Conservation (phyloP, 345 rosid genomes). For the Combretum micranthum region DNA sequence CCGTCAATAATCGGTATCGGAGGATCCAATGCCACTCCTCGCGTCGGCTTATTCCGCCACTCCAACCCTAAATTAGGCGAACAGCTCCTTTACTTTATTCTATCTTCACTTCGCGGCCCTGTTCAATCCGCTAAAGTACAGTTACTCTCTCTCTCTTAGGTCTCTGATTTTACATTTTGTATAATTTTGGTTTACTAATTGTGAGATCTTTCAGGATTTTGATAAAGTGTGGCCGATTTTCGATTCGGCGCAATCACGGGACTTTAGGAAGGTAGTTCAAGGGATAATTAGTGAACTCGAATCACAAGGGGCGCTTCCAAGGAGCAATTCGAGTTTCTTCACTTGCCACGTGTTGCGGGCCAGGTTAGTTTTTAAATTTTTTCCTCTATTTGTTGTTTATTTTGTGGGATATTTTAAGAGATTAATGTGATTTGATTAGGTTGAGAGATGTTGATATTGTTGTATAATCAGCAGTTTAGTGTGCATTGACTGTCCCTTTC, state of each 20-base stretch:
- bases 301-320: slow-evolving; percentile 95
- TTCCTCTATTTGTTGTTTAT: not conserved
- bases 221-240: slow-evolving; percentile 99
- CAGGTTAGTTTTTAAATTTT: slow-evolving; percentile 47
- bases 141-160: not conserved
- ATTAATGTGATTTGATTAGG: not conserved
- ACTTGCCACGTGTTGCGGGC: slow-evolving; percentile 97
- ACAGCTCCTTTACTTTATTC: slow-evolving; percentile 97
- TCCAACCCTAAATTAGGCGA: slow-evolving; percentile 99
- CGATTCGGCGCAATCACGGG: slow-evolving; percentile 97
- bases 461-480: too few relatives aligned
- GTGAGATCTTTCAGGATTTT: slow-evolving; percentile 79
- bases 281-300: slow-evolving; percentile 97
- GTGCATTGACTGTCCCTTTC: not conserved
- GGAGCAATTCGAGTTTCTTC: slow-evolving; percentile 99
- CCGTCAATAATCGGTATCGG: slow-evolving; percentile 84
- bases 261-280: slow-evolving; percentile 98
- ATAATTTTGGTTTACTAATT: slow-evolving; percentile 7
- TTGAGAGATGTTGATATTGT: too few relatives aligned
- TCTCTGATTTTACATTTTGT: not conserved
- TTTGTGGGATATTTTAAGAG: not conserved
- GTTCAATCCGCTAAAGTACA: slow-evolving; percentile 84
- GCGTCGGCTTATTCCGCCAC: slow-evolving; percentile 96
- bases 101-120: slow-evolving; percentile 98
- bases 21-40: slow-evolving; percentile 67